Conservation (phyloP, 2,329 filamentous ascomycete genomes). For the Paecilomyces dactylethromorphus region DNA sequence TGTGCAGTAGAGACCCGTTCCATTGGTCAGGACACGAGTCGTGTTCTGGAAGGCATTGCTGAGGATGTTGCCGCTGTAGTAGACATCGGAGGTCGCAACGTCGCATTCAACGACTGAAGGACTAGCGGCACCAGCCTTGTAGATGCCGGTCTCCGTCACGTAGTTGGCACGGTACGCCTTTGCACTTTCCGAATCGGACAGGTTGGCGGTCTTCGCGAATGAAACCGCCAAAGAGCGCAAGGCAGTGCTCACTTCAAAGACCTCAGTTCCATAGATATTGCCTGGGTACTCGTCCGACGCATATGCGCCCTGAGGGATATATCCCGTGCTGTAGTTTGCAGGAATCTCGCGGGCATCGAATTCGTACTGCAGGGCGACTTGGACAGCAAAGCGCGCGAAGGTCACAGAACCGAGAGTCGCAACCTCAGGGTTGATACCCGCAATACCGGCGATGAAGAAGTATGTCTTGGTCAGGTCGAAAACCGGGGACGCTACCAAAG, state of each 20-base stretch:
- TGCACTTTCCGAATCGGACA: constrained; percentile 47
- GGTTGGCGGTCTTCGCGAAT: constrained; percentile 46
- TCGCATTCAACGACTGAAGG: constrained; percentile 61
- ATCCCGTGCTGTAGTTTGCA: constrained; percentile 58
- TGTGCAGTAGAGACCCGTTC: constrained; percentile 61
- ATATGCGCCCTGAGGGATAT: constrained; percentile 57
- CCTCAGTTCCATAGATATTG: constrained; percentile 61
- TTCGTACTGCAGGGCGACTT: constrained; percentile 71
- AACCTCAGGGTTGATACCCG: constrained; percentile 63
- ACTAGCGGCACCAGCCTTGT: constrained; percentile 35
- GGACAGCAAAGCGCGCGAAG: constrained; percentile 63
- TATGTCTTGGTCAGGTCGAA: constrained; percentile 65
- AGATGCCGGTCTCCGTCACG: constrained; percentile 21
- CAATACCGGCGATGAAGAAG: constrained; percentile 66
- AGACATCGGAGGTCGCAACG: constrained; percentile 64
- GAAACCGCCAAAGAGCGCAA: constrained; percentile 49
- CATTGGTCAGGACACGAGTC: constrained; percentile 59
- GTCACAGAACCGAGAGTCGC: constrained; percentile 62
- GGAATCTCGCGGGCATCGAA: constrained; percentile 65
- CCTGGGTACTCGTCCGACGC: constrained; percentile 52
- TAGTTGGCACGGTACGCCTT: constrained; percentile 52
- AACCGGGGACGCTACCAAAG: constrained; percentile 53
- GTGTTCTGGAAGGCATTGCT: constrained; percentile 60
- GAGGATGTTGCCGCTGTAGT: constrained; percentile 58
- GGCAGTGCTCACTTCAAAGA: constrained; percentile 58